Evolutionary conservation across 352 stramenopile genomes (phyloP), one percentile per base, ranked within the genome.

Genomic region (Phytophthora syringae): DNA sequence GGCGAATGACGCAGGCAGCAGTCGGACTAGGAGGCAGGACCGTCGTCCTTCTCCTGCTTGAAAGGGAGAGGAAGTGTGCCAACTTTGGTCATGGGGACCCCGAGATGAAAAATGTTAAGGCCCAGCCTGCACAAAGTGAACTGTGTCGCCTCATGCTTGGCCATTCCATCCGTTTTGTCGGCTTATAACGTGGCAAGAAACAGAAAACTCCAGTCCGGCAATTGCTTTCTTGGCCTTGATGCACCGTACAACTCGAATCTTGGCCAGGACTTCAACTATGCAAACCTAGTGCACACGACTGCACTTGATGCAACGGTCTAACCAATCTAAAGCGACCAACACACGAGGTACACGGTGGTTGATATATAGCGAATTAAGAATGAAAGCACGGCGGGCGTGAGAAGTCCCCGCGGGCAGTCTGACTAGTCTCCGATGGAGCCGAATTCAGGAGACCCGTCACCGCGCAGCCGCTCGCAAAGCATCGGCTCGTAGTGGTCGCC

Each of bases 401-500:
- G 27, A 52, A 28, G 25, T n/a, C n/a, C n/a, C n/a, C n/a, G n/a
- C 28, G 40, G 13, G 37, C 25, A 20, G 20, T 21, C 10, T n/a
- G 13, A 47, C 78, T 56, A 91, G 54, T 96, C 88, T 54, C 88
- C 88, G 36, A 96, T 96, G 18, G 72, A 82, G 27, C 88, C 88
- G 60, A 96, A 94, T 60, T 96, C 86, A 9, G 72, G 76, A n/a
- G 84, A 94, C 40, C 86, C 86, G 48, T 96, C 86, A 18, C 88
- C 86, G 36, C 86, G 86, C 57, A 96, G 79, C 22, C 88, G 86
- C 57, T 92, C 81, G 47, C 82, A 92, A 15, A 93, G 73, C 88
- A 96, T 96, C 15, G 88, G 88, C 63, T 96, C 88, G 74, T 96
- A 96, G 60, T 96, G 88, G 64, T 96, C 88, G 25, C 88, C 88